phyloP scores from a whole-genome alignment of 352 stramenopile species.

The Albugo laibachii region DNA sequence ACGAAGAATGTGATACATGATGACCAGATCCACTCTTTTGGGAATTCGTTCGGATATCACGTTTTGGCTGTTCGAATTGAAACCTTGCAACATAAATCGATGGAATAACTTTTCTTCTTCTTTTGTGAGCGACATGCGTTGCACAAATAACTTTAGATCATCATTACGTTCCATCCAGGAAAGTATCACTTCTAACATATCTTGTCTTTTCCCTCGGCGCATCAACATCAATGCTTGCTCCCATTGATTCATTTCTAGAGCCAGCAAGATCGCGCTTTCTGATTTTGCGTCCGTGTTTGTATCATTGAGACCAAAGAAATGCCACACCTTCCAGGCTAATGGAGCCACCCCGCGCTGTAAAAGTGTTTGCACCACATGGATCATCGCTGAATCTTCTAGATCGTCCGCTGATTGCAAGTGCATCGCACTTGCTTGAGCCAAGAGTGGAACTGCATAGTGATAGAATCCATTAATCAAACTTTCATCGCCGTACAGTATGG shows the following conservation, averaged over 20 bases:
- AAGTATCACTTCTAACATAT: conserved; percentile 42
- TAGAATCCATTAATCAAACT: background rate
- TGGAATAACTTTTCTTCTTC: conserved; percentile 42
- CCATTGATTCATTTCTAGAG: conserved; percentile 54
- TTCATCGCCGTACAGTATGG: conserved; percentile 21
- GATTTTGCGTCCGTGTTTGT: background rate
- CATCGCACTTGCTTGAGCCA: conserved; percentile 18
- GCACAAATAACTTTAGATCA: conserved; percentile 52
- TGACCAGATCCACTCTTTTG: conserved; percentile 49
- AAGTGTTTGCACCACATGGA: conserved; percentile 59
- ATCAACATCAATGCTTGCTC: conserved; percentile 43
- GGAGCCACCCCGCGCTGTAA: conserved; percentile 51
- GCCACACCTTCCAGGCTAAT: conserved; percentile 75
- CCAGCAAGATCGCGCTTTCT: conserved; percentile 58
- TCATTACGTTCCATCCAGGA: conserved; percentile 52
- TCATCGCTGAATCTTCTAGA: conserved; percentile 39
- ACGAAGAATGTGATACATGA: conserved; percentile 70
- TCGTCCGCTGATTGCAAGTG: conserved; percentile 59
- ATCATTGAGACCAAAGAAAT: conserved; percentile 38
- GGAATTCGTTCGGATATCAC: conserved; percentile 45
- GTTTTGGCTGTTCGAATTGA: conserved; percentile 20
- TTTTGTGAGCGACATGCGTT: conserved; percentile 26
- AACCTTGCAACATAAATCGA: conserved; percentile 51
- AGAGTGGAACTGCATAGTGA: background rate
- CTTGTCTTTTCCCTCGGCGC: conserved; percentile 26